Evolutionary conservation across 371 early-diverging fungal genomes (phyloP), one percentile per base, ranked within the genome.

Genomic region (Choanephora cucurbitarum): DNA sequence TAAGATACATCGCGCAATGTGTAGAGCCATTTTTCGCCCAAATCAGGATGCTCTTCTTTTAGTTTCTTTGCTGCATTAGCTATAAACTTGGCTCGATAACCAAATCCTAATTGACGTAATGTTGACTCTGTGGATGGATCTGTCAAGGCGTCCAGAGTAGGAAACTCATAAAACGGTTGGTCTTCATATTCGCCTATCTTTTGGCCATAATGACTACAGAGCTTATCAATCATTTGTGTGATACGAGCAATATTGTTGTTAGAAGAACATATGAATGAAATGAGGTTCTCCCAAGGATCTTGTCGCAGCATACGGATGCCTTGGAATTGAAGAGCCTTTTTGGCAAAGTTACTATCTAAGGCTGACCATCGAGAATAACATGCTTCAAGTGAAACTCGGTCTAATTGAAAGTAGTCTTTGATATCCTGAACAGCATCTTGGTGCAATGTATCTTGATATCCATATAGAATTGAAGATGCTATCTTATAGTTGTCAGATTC

Each of bases 201-300:
- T 5, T 74, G 43, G 1, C 94, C 94, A 58, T 85, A 94, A 2
- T 62, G 68, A 8, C 49, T 42, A 54, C 91, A 90, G 14, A 95
- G 73, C 28, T 81, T 86, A 34, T 87, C 72, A 6, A 89, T 84
- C 97, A 97, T 96, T 57, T 76, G 79, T 11, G 94, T 87, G 34
- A 99, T 99, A 31, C 99, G 79, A 19, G 81, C 64, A 39, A 99
- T 95, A 75, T 97, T 96, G 79, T 99, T 99, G 80, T 98, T 98
- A 51, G 87, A 79, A 3, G 94, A 91, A 73, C 98, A 98, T 28
- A 99, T 97, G 63, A 99, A 99, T 13, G 90, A 84, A 45, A 99
- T 76, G 44, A 97, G 61, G 53, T 89, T 94, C 67, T 97, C 96
- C 56, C 89, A 78, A 3, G 97, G 94, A 51, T 92, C 92, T 55